Evolutionary conservation across 2,329 filamentous ascomycete genomes (phyloP).

Genomic region (Fusarium drepaniforme): DNA sequence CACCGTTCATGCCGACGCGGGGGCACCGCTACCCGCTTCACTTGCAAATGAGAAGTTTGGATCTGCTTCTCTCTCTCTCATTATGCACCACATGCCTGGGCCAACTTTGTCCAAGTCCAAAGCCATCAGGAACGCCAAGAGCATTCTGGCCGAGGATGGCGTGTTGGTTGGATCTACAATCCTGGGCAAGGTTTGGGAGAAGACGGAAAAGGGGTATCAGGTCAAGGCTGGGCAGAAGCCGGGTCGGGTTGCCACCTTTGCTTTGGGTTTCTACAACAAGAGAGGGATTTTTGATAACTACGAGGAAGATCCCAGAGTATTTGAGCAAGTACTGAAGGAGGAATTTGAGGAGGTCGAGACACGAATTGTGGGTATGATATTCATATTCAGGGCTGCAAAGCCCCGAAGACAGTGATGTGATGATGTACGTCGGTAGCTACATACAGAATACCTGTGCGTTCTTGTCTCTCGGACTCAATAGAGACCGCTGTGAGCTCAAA

Average conservation of each 20-base stretch:
- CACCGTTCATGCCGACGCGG: constrained; percentile 7
- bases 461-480: not conserved
- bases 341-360: constrained; percentile 21
- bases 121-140: constrained; percentile 7
- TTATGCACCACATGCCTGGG: constrained; percentile 13
- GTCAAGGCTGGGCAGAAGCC: not conserved
- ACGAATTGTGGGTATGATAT: constrained; percentile 15
- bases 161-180: constrained; percentile 16
- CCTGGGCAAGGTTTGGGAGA: constrained; percentile 18
- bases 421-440: not conserved
- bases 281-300: constrained; percentile 16
- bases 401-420: not conserved
- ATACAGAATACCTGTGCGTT: not conserved
- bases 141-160: not conserved
- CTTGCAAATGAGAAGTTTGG: not conserved
- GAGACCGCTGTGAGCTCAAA: not conserved
- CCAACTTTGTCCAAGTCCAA: constrained; percentile 9
- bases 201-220: not conserved
- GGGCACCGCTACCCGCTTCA: not conserved
- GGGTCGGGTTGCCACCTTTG: constrained; percentile 1
- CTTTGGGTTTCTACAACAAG: constrained; percentile 12
- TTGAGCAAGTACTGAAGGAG: not conserved
- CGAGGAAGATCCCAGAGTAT: constrained; percentile 9
- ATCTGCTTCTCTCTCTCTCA: constrained; percentile 14
- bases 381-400: constrained; percentile 20